Conservation (phyloP, 2,329 filamentous ascomycete species). For the Westerdykella ornata region DNA sequence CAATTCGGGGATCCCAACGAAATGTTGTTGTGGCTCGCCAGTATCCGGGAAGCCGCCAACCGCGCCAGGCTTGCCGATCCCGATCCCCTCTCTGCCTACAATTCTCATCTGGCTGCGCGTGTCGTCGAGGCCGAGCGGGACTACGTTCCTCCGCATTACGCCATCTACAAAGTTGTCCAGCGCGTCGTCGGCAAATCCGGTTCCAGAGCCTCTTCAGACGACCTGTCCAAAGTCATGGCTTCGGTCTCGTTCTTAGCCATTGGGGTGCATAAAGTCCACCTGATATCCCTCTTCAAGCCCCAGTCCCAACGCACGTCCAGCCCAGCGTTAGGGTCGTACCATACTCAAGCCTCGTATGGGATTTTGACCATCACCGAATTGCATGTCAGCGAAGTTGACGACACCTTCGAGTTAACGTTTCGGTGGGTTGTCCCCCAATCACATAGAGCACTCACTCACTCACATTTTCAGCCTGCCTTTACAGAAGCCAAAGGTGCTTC, state of each 20-base stretch:
- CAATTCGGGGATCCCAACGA: constrained; percentile 60
- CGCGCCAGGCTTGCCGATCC: constrained; percentile 48
- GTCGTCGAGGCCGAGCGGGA: constrained; percentile 60
- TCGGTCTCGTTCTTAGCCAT: constrained; percentile 63
- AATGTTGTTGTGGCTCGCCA: constrained; percentile 58
- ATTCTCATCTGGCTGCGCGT: constrained; percentile 56
- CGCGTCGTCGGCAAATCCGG: constrained; percentile 52
- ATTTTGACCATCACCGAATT: constrained; percentile 57
- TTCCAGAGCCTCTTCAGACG: constrained; percentile 56
- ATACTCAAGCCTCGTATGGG: constrained; percentile 52
- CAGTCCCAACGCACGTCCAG: constrained; percentile 49
- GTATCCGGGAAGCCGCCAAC: constrained; percentile 55
- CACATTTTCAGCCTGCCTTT: constrained; percentile 46
- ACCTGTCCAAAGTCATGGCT: constrained; percentile 58
- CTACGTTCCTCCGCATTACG: constrained; percentile 61
- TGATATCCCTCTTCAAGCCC: constrained; percentile 58
- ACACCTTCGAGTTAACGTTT: constrained; percentile 61
- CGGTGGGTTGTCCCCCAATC: constrained; percentile 34
- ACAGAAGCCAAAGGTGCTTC: constrained; percentile 49
- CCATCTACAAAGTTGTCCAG: constrained; percentile 62
- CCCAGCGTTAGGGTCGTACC: constrained; percentile 47
- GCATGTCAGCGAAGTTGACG: constrained; percentile 55
- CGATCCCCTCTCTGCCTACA: constrained; percentile 50
- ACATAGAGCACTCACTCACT: constrained; percentile 7
- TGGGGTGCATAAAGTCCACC: constrained; percentile 62